Evolutionary conservation across 2,329 filamentous ascomycete genomes (phyloP), one percentile per base, ranked within the genome.

Genomic region (Colletotrichum tropicale): DNA sequence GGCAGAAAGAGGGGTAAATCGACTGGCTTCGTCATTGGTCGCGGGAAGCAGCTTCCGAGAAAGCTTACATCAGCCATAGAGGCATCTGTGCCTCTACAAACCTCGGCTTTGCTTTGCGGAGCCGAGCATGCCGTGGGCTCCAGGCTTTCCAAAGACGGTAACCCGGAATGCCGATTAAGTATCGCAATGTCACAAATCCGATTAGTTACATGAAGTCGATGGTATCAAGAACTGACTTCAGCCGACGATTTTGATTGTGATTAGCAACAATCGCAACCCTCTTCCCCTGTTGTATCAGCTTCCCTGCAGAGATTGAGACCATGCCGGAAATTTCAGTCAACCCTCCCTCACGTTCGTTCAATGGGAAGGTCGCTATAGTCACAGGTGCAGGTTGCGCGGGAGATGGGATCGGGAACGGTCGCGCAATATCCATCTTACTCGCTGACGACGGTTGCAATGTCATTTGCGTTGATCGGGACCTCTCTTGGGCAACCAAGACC

Each of bases 401-500:
- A 34, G 87, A 91, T 55, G 91, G 90, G 1, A 90, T 93, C 60
- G 91, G 91, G 6, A 93, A 93, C 77, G 91, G 90, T 0, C 87
- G 88, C 43, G 91, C 88, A 1, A 88, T 89, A 70, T 88, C 91
- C 4, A 89, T 93, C 60, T 85, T 93, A 34, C 85, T 93, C 2
- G 91, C 91, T 6, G 86, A 89, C 66, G 91, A 92, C 30, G 91
- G 91, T 10, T 90, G 88, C 78, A 82, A 86, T 6, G 90, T 93
- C 4, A 81, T 93, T n/a, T 93, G 91, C 78, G 83, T 92, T 1
- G 91, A 93, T 78, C 79, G 87, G 52, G 87, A 90, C 43, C 66
- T 87, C 0, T 81, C 84, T 1, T 87, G 88, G 80, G 91, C 91
- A 0, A 80, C 86, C 34, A 86, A 85, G 58, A 93, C 92, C 0